These are phyloP conservation scores for Penicillium aurantiogriseum DNA, from an alignment of 2,329 filamentous ascomycete species.

Conservation along the genomic window DNA sequence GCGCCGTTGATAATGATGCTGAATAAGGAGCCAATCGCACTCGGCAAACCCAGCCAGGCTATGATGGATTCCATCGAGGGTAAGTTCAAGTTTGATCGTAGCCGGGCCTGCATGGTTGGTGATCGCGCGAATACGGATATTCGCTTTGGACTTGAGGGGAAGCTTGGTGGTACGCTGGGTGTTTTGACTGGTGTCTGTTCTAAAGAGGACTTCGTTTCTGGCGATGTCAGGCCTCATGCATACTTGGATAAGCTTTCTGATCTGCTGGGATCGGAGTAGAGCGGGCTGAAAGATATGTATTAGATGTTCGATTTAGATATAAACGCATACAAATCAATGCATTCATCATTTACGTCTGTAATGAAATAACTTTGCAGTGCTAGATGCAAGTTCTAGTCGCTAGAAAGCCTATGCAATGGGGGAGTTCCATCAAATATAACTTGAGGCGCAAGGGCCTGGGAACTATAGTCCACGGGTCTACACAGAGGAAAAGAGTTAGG, in stretches of 20 bases:
- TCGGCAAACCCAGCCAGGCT: constrained; percentile 94
- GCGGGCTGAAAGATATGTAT: neutral
- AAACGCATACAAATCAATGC: neutral
- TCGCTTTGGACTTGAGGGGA: constrained; percentile 87
- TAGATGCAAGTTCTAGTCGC: no score
- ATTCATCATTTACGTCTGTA: neutral
- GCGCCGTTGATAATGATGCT: constrained; percentile 74
- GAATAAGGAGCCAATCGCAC: constrained; percentile 66
- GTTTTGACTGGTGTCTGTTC: constrained; percentile 83
- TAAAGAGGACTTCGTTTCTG: constrained; percentile 81
- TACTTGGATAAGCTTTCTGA: constrained; percentile 86
- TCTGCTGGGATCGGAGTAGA: constrained; percentile 48
- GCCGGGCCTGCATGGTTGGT: constrained; percentile 89
- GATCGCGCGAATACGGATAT: constrained; percentile 95
- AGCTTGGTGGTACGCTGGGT: constrained; percentile 83
- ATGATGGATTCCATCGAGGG: constrained; percentile 99
- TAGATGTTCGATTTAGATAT: neutral
- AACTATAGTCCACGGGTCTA: no score
- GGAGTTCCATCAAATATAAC: no score
- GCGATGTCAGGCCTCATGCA: constrained; percentile 69
- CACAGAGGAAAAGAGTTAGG: no score
- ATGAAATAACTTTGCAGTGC: no score
- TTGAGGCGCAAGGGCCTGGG: no score
- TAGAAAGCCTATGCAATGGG: no score
- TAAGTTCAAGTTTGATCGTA: constrained; percentile 84